Evolutionary conservation across 176 grass and related monocot species (phyloP), one percentile per base, ranked within the genome.

Genomic region (Musa schizocarpa): DNA sequence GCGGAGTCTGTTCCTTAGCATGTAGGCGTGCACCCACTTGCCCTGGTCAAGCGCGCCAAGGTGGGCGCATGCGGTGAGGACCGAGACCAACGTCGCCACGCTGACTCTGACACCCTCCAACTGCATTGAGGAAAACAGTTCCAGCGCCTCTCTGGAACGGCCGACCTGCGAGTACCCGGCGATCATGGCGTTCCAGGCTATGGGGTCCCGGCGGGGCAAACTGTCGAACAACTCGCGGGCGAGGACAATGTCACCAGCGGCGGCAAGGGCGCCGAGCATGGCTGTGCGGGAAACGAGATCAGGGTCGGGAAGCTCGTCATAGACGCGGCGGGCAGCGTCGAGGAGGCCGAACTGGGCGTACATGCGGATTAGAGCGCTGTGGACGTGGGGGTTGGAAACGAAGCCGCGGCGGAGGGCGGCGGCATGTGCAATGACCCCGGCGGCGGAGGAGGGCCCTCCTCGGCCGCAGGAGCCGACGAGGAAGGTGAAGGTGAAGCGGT

Each of bases 121-220:
- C 62, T 72, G 86, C 92, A 96, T 92, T 16, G 65, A 68, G 24
- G 83, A 84, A 61, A 96, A 92, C 76, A 92, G 72, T 74, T 23
- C 65, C 74, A 96, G 20, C n/a, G 82, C 86, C 51, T 92, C 83
- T 59, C 26, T 85, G 0, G 82, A 80, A 68, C 85, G 81, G 73
- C 87, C 89, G 52, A 72, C 19, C 58, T 76, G 86, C 63, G 82
- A 81, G 11, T 89, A 92, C 22, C 89, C 87, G 0, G 86, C 72
- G 49, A 96, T 81, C 86, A 92, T 89, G 77, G 92, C 85, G 74
- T 71, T 96, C 89, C 92, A 92, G 7, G 83, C 79, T 67, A 92
- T 79, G 19, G 84, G 79, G 72, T 96, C 87, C 27, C 82, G 51
- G 26, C 9, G 55, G 25, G 83, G 82, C 85, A 92, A 92, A 71